These are phyloP conservation scores for Colletotrichum orbiculare DNA, from an alignment of 2,329 filamentous ascomycete species.

Conservation along the genomic window DNA sequence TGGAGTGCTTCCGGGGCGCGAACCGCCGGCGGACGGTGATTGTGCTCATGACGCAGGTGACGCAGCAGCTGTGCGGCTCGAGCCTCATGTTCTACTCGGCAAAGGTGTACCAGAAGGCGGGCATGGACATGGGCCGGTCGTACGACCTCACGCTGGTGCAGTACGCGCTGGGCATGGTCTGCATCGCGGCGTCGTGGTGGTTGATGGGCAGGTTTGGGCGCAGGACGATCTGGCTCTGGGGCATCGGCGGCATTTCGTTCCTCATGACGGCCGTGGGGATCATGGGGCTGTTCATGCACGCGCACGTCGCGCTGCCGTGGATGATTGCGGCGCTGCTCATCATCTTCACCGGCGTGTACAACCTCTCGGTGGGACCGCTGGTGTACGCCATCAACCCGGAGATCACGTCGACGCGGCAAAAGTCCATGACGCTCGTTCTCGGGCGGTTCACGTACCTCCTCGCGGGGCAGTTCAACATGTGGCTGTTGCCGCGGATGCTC, in stretches of 20 bases:
- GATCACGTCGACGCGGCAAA: constrained; percentile 41
- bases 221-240: constrained; percentile 54
- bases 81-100: constrained; percentile 64
- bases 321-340: constrained; percentile 51
- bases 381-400: constrained; percentile 57
- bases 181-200: constrained; percentile 56
- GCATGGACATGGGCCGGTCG: constrained; percentile 51
- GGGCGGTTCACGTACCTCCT: constrained; percentile 36
- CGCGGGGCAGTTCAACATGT: constrained; percentile 38
- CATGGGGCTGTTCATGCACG: constrained; percentile 41
- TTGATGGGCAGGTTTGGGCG: constrained; percentile 54
- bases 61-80: constrained; percentile 64
- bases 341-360: constrained; percentile 53
- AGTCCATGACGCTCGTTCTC: constrained; percentile 39
- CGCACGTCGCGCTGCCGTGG: constrained; percentile 42
- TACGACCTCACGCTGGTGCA: constrained; percentile 59
- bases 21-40: constrained; percentile 52
- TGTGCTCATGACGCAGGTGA: constrained; percentile 61
- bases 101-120: constrained; percentile 62
- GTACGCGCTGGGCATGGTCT: constrained; percentile 52
- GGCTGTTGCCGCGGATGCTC: constrained; percentile 39
- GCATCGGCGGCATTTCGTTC: constrained; percentile 48
- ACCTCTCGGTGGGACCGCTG: constrained; percentile 53
- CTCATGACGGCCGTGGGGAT: constrained; percentile 51
- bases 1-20: constrained; percentile 47